Evolutionary conservation across 2,329 filamentous ascomycete species (phyloP).

Genomic region (Colletotrichum lupini): DNA sequence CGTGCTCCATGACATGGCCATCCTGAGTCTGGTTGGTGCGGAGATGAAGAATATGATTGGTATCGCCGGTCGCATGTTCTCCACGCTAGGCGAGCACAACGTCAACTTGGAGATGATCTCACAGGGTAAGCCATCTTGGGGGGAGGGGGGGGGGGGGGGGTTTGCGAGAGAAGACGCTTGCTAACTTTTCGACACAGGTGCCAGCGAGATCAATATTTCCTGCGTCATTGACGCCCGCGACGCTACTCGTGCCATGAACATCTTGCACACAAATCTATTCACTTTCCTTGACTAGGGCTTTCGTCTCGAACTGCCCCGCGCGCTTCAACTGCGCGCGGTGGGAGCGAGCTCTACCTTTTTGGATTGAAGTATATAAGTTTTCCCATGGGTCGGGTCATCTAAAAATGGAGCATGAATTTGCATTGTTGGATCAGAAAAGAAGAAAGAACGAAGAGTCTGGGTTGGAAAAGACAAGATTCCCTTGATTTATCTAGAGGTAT

Average conservation of each 20-base stretch:
- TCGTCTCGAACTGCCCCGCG: neutral
- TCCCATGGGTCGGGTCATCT: neutral
- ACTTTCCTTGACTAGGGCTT: slow-evolving; percentile 82
- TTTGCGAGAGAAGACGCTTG: slow-evolving; percentile 58
- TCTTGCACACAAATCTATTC: slow-evolving; percentile 96
- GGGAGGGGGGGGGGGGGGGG: neutral
- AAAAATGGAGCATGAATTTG: slow-evolving; percentile 1
- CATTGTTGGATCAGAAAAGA: neutral
- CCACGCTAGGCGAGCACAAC: slow-evolving; percentile 89
- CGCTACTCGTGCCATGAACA: slow-evolving; percentile 92
- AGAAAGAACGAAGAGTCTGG: slow-evolving; percentile 15
- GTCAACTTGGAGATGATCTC: slow-evolving; percentile 99
- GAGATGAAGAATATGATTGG: slow-evolving; percentile 99
- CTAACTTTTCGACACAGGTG: slow-evolving; percentile 67
- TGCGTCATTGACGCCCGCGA: slow-evolving; percentile 95
- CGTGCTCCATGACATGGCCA: slow-evolving; percentile 91
- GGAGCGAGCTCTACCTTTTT: slow-evolving; percentile 16
- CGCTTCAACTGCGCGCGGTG: neutral
- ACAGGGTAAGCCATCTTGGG: slow-evolving; percentile 73
- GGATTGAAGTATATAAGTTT: slow-evolving; percentile 5
- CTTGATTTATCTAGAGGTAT: neutral
- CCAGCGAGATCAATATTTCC: slow-evolving; percentile 98
- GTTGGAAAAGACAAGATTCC: neutral
- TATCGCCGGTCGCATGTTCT: slow-evolving; percentile 94
- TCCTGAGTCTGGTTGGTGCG: slow-evolving; percentile 91